A percentile compares a stretch with the other conserved stretches of the same genome.
Evolutionary conservation across 1,139 yeast species (phyloP).

Genomic region (Yarrowia galli): DNA sequence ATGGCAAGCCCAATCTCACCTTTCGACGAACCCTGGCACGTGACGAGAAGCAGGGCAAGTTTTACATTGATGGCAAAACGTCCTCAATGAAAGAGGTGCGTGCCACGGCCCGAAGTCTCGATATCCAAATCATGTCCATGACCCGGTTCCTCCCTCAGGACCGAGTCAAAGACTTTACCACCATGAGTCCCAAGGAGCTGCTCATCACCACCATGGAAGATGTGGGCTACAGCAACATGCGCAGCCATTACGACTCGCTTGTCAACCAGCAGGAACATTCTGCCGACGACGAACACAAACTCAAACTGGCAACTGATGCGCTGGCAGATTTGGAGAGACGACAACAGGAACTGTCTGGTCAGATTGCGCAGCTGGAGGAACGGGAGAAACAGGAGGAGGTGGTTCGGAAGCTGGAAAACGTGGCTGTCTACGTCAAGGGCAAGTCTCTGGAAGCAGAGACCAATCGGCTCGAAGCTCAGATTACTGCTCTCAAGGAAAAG

Average conservation of each 20-base stretch:
- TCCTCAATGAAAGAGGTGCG: constrained; percentile 59
- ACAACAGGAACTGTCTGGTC: background rate
- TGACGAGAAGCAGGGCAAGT: constrained; percentile 59
- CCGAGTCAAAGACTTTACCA: constrained; percentile 91
- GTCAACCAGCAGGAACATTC: constrained; percentile 57
- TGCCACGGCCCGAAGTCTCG: constrained; percentile 58
- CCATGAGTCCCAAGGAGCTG: constrained; percentile 75
- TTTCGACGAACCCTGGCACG: constrained; percentile 57
- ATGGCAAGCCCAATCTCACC: constrained; percentile 49
- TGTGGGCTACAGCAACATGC: constrained; percentile 67
- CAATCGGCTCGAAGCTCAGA: background rate
- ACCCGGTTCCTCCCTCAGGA: constrained; percentile 98
- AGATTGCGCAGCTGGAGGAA: constrained; percentile 28
- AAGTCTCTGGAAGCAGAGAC: constrained; percentile 40
- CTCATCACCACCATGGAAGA: constrained; percentile 83
- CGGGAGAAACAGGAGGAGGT: constrained; percentile 42
- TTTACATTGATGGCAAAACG: constrained; percentile 62
- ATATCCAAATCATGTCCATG: constrained; percentile 86
- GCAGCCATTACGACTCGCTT: constrained; percentile 63
- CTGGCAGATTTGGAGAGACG: constrained; percentile 8
- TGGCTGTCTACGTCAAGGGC: background rate
- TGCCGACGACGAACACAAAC: constrained; percentile 17
- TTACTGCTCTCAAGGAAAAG: background rate
- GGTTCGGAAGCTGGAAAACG: constrained; percentile 46
- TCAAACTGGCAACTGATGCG: constrained; percentile 3